Base-by-base conservation (phyloP, 257 asterid species). In the Solanum pimpinellifolium region DNA sequence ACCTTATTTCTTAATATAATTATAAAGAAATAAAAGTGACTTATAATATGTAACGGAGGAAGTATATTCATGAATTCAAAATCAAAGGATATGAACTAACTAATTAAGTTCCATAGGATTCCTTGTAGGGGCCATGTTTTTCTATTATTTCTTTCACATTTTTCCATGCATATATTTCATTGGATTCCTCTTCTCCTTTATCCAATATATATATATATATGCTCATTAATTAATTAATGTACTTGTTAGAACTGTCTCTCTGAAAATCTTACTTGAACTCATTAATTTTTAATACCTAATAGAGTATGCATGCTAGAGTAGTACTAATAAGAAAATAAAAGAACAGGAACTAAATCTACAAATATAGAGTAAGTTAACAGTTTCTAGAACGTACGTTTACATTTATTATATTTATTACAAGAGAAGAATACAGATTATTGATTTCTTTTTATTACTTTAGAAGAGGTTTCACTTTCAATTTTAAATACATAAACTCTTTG, bases 71-170 rank as follows among this genome's bases (percentile, higher is more conserved):
- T 42, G 3, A 13, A 37, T 77, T 65, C 77, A 59, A 73, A 84
- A 81, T 42, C 70, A 5, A 15, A 33, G 16, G 21, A 11, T 69
- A 70, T 41, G 25, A 31, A 65, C 68, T 25, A 25, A 25, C n/a
- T 10, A 60, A 60, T 6, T 29, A 86, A 82, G 84, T 86, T 88
- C 80, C 88, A 85, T 90, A 83, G 90, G 91, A 88, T 90, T 88
- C 91, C 86, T 88, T 21, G 16, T 16, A 65, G 47, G 49, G 89
- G 72, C 90, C 91, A 73, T 74, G 82, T 20, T n/a, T 86, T 21
- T 9, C 7, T 5, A 8, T 41, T n/a, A 46, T 76, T 7, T 72
- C 90, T 68, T 69, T 75, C 69, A 44, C 60, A 33, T 9, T 23
- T 23, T 75, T n/a, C 82, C 20, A 56, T 65, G 84, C 46, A 73